phyloP scores from a whole-genome alignment of 345 rosid genomes.

The Fremontodendron californicum region DNA sequence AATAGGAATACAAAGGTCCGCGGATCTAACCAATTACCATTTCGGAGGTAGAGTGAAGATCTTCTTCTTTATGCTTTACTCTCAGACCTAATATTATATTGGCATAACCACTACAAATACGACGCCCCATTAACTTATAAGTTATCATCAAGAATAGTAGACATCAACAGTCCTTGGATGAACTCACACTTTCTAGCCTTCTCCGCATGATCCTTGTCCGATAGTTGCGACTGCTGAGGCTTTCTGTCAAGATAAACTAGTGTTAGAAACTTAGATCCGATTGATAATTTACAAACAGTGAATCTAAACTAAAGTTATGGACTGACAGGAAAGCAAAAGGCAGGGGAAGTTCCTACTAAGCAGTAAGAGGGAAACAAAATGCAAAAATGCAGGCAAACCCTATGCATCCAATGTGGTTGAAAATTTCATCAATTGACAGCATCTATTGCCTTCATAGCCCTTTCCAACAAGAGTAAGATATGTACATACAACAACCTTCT shows the following conservation, averaged over 20 bases:
- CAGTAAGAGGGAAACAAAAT: neutral
- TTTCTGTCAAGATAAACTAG: conserved; percentile 31
- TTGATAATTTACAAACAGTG: neutral
- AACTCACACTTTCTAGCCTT: conserved; percentile 46
- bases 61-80: conserved; percentile 22
- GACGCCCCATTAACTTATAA: conserved; percentile 24
- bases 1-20: conserved; percentile 17
- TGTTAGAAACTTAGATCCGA: conserved; percentile 21
- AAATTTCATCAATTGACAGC: neutral
- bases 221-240: conserved; percentile 19
- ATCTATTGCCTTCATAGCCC: neutral
- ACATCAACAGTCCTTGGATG: conserved; percentile 47
- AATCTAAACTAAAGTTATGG: neutral
- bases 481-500: neutral
- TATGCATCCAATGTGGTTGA: neutral
- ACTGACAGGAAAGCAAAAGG: neutral
- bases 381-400: neutral
- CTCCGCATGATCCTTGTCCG: conserved; percentile 53
- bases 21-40: conserved; percentile 19
- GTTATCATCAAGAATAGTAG: conserved; percentile 44
- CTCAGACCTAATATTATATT: conserved; percentile 14
- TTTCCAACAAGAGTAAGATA: neutral
- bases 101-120: conserved; percentile 12
- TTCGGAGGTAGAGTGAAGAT: conserved; percentile 15
- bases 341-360: neutral